Evolutionary conservation across 2,329 filamentous ascomycete species (phyloP).

Genomic region (Penicillium brasilianum): DNA sequence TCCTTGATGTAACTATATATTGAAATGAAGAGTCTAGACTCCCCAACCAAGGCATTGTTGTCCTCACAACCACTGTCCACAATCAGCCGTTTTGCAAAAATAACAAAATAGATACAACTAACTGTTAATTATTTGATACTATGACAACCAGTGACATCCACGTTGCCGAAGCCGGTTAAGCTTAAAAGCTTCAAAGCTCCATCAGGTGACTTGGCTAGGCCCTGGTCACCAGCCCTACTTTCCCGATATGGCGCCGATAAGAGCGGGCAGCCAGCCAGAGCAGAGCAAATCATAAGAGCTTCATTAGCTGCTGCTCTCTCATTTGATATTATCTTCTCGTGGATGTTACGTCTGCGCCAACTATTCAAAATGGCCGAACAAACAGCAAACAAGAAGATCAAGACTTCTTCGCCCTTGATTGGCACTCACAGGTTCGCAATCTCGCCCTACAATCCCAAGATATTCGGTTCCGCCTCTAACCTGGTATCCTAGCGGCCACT

Average conservation of each 20-base stretch:
- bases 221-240: constrained; percentile 25
- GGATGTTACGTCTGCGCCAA: constrained; percentile 46
- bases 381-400: constrained; percentile 79
- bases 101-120: neutral
- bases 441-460: neutral
- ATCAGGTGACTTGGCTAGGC: constrained; percentile 17
- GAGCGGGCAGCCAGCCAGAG: constrained; percentile 30
- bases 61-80: neutral
- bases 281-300: constrained; percentile 24
- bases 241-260: constrained; percentile 24
- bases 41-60: neutral
- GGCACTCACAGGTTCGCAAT: constrained; percentile 80
- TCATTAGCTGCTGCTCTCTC: neutral
- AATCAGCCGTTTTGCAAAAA: neutral
- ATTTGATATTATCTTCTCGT: constrained; percentile 13
- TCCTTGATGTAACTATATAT: constrained; percentile 5
- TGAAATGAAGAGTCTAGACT: neutral
- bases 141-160: neutral
- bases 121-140: too few relatives aligned
- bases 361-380: constrained; percentile 69
- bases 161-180: constrained; percentile 11
- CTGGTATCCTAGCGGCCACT: constrained; percentile 70
- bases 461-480: constrained; percentile 6
- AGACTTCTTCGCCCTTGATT: constrained; percentile 74
- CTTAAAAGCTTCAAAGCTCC: neutral